Evolutionary conservation across 768 basidiomycete species (phyloP).

Genomic region (Cystobasidium ongulense): DNA sequence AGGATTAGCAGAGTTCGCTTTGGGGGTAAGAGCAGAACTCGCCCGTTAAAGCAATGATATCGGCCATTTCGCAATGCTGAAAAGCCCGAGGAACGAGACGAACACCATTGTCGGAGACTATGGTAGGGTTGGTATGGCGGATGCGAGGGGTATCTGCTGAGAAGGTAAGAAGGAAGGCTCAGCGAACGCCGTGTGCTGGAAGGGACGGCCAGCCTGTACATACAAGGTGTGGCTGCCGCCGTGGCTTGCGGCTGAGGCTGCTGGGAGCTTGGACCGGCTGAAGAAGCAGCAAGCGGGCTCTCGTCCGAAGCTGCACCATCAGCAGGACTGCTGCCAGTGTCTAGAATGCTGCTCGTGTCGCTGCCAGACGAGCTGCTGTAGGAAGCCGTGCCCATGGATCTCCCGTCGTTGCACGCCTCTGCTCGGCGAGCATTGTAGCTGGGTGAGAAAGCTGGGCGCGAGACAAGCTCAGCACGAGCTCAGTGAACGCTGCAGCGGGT

Average conservation of each 20-base stretch:
- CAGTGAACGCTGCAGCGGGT: not conserved
- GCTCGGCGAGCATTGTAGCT: not conserved
- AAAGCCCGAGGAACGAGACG: constrained; percentile 63
- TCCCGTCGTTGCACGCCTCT: not conserved
- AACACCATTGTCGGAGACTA: constrained; percentile 30
- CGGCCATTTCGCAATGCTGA: constrained; percentile 72
- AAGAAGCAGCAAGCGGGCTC: not conserved
- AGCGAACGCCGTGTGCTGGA: too few relatives aligned
- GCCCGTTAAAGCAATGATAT: constrained; percentile 84
- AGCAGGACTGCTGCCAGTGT: not conserved
- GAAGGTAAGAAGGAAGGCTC: not conserved
- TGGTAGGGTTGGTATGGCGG: not conserved
- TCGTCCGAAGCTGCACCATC: not conserved
- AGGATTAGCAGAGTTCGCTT: constrained; percentile 39
- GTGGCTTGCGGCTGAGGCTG: not conserved
- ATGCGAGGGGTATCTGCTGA: not conserved
- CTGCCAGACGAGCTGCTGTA: not conserved
- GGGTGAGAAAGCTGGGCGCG: not conserved
- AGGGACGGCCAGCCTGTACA: too few relatives aligned
- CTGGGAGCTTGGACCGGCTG: not conserved
- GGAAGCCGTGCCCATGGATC: not conserved
- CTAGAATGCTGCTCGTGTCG: not conserved
- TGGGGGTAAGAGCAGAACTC: constrained; percentile 36
- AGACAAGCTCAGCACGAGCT: not conserved
- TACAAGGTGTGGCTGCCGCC: not conserved